Evolutionary conservation across 2,329 filamentous ascomycete species (phyloP).

Genomic region (Periconia digitata): DNA sequence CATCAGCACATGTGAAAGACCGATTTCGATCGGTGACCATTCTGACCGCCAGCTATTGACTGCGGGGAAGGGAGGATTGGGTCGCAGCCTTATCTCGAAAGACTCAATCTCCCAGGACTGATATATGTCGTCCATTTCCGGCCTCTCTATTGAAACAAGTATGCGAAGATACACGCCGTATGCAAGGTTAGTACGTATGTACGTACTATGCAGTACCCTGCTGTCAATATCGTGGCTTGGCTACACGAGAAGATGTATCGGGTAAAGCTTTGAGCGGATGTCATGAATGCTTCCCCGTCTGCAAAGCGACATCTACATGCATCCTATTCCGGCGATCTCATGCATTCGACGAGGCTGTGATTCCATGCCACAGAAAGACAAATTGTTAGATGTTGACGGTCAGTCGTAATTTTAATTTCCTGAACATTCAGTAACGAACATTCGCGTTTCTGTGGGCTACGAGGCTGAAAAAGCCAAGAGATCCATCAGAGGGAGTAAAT

Average conservation of each 20-base stretch:
- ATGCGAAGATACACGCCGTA: too few relatives aligned
- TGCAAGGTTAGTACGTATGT: neutral
- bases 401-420: neutral
- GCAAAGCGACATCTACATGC: neutral
- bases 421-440: too few relatives aligned
- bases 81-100: too few relatives aligned
- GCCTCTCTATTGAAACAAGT: too few relatives aligned
- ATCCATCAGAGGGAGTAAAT: neutral
- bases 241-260: neutral
- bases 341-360: neutral
- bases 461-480: neutral
- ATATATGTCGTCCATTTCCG: too few relatives aligned
- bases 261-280: neutral
- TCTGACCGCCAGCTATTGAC: too few relatives aligned
- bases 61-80: too few relatives aligned
- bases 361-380: neutral
- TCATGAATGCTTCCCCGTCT: neutral
- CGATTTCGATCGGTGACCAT: too few relatives aligned
- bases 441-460: too few relatives aligned
- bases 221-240: neutral
- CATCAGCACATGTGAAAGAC: too few relatives aligned
- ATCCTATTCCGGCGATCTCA: neutral
- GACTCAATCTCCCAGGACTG: too few relatives aligned
- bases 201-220: neutral
- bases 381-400: neutral